These are phyloP conservation scores for Vitis vinifera DNA, from an alignment of 164 flowering plant genomes.

Conservation along the genomic window ASM3070453v1 NC_081811.1:29577001-29577500, in stretches of 20 bases:
- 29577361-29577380: background rate
- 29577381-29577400: background rate
- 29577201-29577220: constrained; percentile 2
- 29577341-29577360: background rate
- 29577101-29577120: constrained; percentile 13
- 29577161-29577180: constrained; percentile 14
- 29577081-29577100: constrained; percentile 35
- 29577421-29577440: background rate
- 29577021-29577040: constrained; percentile 5
- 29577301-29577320: too few relatives aligned
- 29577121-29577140: constrained; percentile 5
- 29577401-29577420: too few relatives aligned
- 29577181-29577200: constrained; percentile 10
- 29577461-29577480: constrained; percentile 12
- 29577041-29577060: constrained; percentile 69
- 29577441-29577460: background rate
- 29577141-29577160: constrained; percentile 23
- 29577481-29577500: constrained; percentile 1
- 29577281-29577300: background rate
- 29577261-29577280: background rate
- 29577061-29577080: constrained; percentile 55
- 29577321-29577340: too few relatives aligned
- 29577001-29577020: too few relatives aligned
- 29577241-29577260: background rate
- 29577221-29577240: constrained; percentile 7